Conservation (phyloP, 1,284 basidiomycete species). For the Flammula alnicola region DNA sequence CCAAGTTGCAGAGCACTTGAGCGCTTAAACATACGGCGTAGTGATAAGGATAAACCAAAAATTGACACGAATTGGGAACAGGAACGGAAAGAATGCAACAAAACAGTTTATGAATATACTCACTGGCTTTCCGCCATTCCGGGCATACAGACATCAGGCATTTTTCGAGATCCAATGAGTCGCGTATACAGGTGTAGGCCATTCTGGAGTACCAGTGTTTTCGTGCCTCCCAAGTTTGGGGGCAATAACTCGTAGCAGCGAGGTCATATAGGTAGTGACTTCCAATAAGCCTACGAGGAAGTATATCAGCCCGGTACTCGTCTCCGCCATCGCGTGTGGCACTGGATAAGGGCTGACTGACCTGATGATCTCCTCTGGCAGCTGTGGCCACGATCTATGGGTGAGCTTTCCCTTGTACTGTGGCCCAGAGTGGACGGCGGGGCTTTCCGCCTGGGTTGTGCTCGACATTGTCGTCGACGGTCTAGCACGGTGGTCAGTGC, state of each 20-base stretch:
- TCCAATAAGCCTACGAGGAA: slow-evolving; percentile 58
- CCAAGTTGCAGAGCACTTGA: slow-evolving; percentile 2
- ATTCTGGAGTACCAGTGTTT: slow-evolving; percentile 62
- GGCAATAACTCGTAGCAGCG: slow-evolving; percentile 47
- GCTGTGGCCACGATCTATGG: slow-evolving; percentile 68
- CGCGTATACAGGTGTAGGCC: slow-evolving; percentile 56
- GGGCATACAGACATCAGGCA: slow-evolving; percentile 60
- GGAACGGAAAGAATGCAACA: slow-evolving; percentile 11
- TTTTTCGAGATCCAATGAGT: slow-evolving; percentile 60
- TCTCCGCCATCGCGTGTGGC: slow-evolving; percentile 29
- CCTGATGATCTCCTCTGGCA: slow-evolving; percentile 74
- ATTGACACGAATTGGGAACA: slow-evolving; percentile 8
- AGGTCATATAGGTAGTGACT: slow-evolving; percentile 61
- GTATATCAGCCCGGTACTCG: slow-evolving; percentile 16
- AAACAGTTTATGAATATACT: slow-evolving; percentile 28
- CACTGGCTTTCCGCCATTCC: slow-evolving; percentile 48
- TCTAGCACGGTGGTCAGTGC: slow-evolving; percentile 45
- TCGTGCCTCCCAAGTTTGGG: slow-evolving; percentile 60
- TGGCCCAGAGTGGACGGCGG: slow-evolving; percentile 7
- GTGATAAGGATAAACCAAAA: slow-evolving; percentile 7
- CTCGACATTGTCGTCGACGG: slow-evolving; percentile 26
- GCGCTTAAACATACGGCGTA: slow-evolving; percentile 1
- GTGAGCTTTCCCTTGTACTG: slow-evolving; percentile 69
- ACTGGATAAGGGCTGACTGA: slow-evolving; percentile 38
- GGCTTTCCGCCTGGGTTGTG: slow-evolving; percentile 3